These are phyloP conservation scores for Chenopodium suecicum DNA, from an alignment of 148 eudicot genomes.

Conservation along the genomic window DNA sequence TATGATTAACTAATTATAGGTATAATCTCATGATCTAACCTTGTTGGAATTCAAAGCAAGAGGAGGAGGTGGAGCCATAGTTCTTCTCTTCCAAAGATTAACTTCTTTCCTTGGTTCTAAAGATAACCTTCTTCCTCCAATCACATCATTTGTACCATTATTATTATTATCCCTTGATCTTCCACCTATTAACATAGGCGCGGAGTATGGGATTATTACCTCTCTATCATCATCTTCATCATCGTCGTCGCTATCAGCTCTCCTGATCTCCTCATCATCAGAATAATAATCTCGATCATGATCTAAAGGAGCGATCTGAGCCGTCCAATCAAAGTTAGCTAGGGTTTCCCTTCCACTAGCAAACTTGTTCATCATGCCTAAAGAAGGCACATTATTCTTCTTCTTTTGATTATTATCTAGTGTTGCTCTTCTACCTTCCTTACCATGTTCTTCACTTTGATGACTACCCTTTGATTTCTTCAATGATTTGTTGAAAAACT, in stretches of 20 bases:
- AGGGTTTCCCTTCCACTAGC: constrained; percentile 68
- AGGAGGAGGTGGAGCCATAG: constrained; percentile 65
- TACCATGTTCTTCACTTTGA: constrained; percentile 4
- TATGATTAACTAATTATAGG: background rate
- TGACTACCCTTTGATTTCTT: constrained; percentile 2
- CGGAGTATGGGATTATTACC: constrained; percentile 53
- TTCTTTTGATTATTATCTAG: background rate
- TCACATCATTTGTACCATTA: background rate
- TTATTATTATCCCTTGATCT: background rate
- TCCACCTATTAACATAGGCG: constrained; percentile 49
- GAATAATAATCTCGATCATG: constrained; percentile 40
- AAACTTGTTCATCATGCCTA: constrained; percentile 65
- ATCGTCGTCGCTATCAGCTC: constrained; percentile 1
- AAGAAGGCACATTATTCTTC: constrained; percentile 30
- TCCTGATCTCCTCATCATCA: constrained; percentile 46
- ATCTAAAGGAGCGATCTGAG: constrained; percentile 44
- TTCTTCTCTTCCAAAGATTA: constrained; percentile 89
- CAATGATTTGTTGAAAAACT: constrained; percentile 17
- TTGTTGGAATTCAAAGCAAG: constrained; percentile 41
- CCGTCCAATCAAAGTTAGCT: constrained; percentile 64
- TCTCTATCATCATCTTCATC: constrained; percentile 45
- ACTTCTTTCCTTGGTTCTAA: constrained; percentile 66
- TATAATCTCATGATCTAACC: constrained; percentile 11
- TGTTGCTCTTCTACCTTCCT: background rate
- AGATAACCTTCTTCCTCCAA: background rate